Evolutionary conservation across 768 basidiomycete genomes (phyloP).

Genomic region (Terana coerulea): DNA sequence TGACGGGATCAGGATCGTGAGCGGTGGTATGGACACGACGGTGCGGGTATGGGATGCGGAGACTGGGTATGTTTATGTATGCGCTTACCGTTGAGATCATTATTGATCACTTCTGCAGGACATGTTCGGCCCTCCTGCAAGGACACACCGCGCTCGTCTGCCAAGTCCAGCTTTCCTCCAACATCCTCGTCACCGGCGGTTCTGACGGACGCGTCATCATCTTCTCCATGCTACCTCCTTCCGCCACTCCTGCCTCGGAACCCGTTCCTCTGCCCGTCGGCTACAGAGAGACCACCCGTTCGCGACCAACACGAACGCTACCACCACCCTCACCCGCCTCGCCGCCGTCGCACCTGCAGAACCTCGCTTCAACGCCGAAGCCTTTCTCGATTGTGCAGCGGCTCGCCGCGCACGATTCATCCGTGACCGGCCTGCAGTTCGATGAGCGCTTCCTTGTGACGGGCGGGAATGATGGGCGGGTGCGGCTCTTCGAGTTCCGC

Average conservation of each 20-base stretch:
- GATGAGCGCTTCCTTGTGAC: conserved; percentile 79
- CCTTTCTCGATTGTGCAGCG: conserved; percentile 46
- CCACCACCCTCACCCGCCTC: neutral
- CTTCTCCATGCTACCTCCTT: conserved; percentile 48
- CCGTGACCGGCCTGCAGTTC: conserved; percentile 85
- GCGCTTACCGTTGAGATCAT: neutral
- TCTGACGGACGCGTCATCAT: conserved; percentile 86
- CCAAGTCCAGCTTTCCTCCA: conserved; percentile 75
- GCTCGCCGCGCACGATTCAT: conserved; percentile 85
- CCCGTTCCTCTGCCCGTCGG: conserved; percentile 25
- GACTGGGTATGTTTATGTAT: conserved; percentile 63
- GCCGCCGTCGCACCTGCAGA: neutral
- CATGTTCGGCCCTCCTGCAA: conserved; percentile 80
- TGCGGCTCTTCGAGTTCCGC: conserved; percentile 63
- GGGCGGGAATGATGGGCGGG: conserved; percentile 83
- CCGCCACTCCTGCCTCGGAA: conserved; percentile 22
- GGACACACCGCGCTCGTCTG: conserved; percentile 93
- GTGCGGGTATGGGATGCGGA: conserved; percentile 87
- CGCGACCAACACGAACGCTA: too few relatives aligned
- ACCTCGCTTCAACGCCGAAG: neutral
- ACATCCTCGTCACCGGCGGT: conserved; percentile 74
- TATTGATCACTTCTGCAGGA: conserved; percentile 37
- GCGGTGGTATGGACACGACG: conserved; percentile 91
- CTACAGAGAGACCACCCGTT: neutral
- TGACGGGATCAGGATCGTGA: conserved; percentile 77